These are phyloP conservation scores for Wilhelminamyces savonicus DNA, from an alignment of 805 yeast species.

Conservation along the genomic window DNA sequence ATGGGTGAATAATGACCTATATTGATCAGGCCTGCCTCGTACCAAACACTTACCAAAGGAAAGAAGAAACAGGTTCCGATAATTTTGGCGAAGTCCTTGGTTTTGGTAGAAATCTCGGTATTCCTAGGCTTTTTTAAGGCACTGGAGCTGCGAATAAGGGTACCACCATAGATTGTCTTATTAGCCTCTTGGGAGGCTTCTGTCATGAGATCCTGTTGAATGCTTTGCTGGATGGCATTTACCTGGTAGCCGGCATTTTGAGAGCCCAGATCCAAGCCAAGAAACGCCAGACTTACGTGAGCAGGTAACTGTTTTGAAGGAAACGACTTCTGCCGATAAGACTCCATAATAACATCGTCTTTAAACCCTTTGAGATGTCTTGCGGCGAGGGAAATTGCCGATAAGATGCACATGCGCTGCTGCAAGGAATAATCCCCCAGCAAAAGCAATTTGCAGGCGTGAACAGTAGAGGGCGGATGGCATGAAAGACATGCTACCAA, in stretches of 20 bases:
- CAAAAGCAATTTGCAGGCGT: constrained; percentile 43
- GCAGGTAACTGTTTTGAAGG: constrained; percentile 42
- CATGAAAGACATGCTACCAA: constrained; percentile 59
- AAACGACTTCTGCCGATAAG: constrained; percentile 21
- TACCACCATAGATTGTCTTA: constrained; percentile 32
- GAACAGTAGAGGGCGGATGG: constrained; percentile 36
- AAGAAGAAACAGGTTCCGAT: constrained; percentile 43
- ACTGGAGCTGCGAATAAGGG: constrained; percentile 37
- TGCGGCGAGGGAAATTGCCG: constrained; percentile 65
- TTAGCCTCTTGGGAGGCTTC: constrained; percentile 24
- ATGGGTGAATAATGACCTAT: constrained; percentile 51
- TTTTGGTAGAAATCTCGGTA: too few species aligned
- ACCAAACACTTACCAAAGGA: constrained; percentile 51
- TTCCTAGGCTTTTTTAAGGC: constrained; percentile 15
- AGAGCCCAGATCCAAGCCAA: constrained; percentile 11
- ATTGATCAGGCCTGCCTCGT: constrained; percentile 34
- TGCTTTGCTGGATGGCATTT: constrained; percentile 7
- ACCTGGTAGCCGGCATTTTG: too few species aligned
- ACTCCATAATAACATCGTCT: constrained; percentile 40
- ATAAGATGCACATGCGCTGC: constrained; percentile 63
- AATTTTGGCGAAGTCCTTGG: constrained; percentile 27
- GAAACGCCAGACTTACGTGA: constrained; percentile 29
- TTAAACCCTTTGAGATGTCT: constrained; percentile 62
- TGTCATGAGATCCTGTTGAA: constrained; percentile 30
- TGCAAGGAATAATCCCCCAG: constrained; percentile 78